Conservation (phyloP, 441 rosid genomes). For the Biscutella laevigata region DNA sequence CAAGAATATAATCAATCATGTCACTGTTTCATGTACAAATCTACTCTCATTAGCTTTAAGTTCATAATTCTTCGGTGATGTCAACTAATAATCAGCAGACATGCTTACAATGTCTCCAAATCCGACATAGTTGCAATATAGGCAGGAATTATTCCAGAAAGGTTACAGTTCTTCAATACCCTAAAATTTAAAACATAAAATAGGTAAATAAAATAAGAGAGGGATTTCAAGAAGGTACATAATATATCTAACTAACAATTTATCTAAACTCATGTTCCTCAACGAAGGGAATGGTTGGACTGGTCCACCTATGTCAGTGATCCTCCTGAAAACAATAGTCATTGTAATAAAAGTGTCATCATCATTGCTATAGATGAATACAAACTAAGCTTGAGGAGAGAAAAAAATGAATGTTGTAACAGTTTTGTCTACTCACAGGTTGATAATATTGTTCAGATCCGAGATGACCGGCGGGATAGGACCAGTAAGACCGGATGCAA, state of each 20-base stretch:
- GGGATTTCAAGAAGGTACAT: conserved; percentile 5
- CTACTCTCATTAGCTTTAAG: conserved; percentile 3
- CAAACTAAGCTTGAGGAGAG: neutral
- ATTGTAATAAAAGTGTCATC: neutral
- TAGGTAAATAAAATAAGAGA: neutral
- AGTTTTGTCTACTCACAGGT: conserved; percentile 43
- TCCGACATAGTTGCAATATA: conserved; percentile 33
- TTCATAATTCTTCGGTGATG: neutral
- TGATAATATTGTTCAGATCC: conserved; percentile 27
- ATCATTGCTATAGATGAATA: neutral
- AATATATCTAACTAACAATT: conserved; percentile 37
- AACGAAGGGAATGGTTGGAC: conserved; percentile 51
- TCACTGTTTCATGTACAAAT: conserved; percentile 5
- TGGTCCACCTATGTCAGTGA: conserved; percentile 55
- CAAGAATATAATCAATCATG: conserved; percentile 1
- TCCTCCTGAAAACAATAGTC: conserved; percentile 44
- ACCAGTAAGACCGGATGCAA: conserved; percentile 57
- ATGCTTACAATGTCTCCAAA: conserved; percentile 48
- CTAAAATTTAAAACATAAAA: conserved; percentile 23
- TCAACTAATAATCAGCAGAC: neutral
- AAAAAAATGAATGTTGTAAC: neutral
- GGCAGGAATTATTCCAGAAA: conserved; percentile 40
- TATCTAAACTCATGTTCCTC: conserved; percentile 23
- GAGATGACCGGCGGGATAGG: conserved; percentile 52
- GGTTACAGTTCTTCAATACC: conserved; percentile 45